phyloP scores from a whole-genome alignment of 1,139 yeast species.

The Hyphopichia fennica region DNA sequence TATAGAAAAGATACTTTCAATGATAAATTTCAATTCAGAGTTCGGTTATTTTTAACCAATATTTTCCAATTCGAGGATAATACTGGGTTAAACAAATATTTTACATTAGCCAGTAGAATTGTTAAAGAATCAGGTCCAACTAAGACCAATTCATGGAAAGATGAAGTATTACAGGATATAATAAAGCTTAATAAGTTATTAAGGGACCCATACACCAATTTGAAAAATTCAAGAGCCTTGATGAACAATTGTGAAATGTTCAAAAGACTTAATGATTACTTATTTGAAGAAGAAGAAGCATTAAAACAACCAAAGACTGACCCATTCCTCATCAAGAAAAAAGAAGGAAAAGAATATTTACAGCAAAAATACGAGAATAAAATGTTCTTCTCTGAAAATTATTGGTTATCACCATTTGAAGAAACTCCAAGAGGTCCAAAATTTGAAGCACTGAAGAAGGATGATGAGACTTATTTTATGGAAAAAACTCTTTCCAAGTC shows the following conservation, averaged over 20 bases:
- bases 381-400: slow-evolving; percentile 37
- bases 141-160: slow-evolving; percentile 18
- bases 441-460: slow-evolving; percentile 18
- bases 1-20: slow-evolving; percentile 40
- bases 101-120: slow-evolving; percentile 28
- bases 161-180: slow-evolving; percentile 34
- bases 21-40: slow-evolving; percentile 37
- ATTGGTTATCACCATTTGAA: slow-evolving; percentile 33
- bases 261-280: slow-evolving; percentile 24
- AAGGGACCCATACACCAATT: slow-evolving; percentile 36
- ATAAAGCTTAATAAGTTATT: slow-evolving; percentile 31
- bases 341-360: slow-evolving; percentile 16
- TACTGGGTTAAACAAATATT: slow-evolving; percentile 47
- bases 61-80: slow-evolving; percentile 43
- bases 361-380: slow-evolving; percentile 20
- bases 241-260: slow-evolving; percentile 23
- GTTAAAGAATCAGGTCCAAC: slow-evolving; percentile 22
- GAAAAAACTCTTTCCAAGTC: slow-evolving; percentile 25
- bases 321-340: slow-evolving; percentile 15
- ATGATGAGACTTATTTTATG: slow-evolving; percentile 28
- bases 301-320: slow-evolving; percentile 19
- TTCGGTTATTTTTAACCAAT: slow-evolving; percentile 34
- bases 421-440: slow-evolving; percentile 14
- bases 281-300: slow-evolving; percentile 31
- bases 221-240: slow-evolving; percentile 26